Evolutionary conservation across 257 asterid species (phyloP).

Genomic region (Ilex aquifolium): DNA sequence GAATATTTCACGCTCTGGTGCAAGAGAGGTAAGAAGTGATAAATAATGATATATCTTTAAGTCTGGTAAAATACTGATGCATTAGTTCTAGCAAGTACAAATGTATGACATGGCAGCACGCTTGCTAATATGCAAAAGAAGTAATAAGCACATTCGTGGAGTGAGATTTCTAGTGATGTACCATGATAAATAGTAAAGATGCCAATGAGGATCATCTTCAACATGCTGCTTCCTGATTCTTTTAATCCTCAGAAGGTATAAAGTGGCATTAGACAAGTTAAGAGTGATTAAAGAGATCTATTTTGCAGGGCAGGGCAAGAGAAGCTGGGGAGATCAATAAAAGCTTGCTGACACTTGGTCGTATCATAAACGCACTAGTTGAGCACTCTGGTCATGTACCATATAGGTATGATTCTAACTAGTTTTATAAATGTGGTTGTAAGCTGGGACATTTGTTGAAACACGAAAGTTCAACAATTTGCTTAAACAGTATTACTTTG

Average conservation of each 20-base stretch:
- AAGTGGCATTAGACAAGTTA: too few species aligned
- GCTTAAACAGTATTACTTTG: conserved; percentile 2
- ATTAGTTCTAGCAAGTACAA: background rate
- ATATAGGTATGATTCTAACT: conserved; percentile 53
- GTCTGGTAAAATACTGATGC: background rate
- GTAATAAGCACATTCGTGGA: background rate
- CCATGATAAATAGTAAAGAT: background rate
- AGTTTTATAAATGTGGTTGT: conserved; percentile 7
- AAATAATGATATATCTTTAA: background rate
- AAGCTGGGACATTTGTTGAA: background rate
- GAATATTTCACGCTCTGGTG: conserved; percentile 97
- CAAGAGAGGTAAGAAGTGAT: conserved; percentile 75
- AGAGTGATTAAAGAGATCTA: background rate
- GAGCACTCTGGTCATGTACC: conserved; percentile 99
- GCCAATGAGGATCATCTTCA: background rate
- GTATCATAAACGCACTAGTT: conserved; percentile 90
- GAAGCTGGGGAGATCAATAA: conserved; percentile 99
- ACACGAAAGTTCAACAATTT: background rate
- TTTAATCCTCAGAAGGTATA: too few species aligned
- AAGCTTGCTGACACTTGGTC: conserved; percentile 96
- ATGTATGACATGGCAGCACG: background rate
- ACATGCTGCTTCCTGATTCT: background rate
- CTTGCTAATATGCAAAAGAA: background rate
- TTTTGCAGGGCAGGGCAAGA: conserved; percentile 94
- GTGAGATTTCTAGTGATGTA: too few species aligned